Evolutionary conservation across 345 rosid genomes (phyloP), one percentile per base, ranked within the genome.

Genomic region (Psidium guajava): DNA sequence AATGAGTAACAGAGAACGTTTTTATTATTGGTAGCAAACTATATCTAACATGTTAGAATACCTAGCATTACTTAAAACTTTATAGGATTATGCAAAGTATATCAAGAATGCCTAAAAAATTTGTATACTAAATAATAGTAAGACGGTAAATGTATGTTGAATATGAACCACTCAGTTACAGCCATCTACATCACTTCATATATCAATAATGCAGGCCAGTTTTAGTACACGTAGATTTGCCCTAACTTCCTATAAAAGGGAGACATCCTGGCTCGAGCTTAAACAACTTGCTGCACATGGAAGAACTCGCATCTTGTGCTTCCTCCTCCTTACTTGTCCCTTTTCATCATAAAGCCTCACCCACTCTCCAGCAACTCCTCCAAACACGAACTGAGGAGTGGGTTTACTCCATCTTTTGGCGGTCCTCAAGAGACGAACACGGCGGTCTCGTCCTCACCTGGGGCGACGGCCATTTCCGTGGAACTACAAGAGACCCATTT

Each of bases 351-450:
- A 64, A 36, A 64, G 77, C 77, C 24, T 18, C 77, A 28, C 11
- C 44, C 77, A 8, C 44, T 16, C 44, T 32, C 77, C 47, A 69
- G 47, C 24, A 69, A 32, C 25, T 69, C 77, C 24, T 86, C 88
- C 86, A 86, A 73, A 54, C 54, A 27, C 87, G 82, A 32, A 8
- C 77, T 15, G 83, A 84, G 36, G 61, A 44, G 55, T 88, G 90
- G 87, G 83, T 69, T 84, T 88, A 88, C 85, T 81, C 85, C 57
- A 84, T 88, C 58, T 82, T 88, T 59, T 88, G 90, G 90, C 85
- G 82, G 24, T 64, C 87, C 80, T 55, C 83, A 44, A 69, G 27
- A 49, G 85, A 84, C 64, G 64, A 49, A 58, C 57, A 74, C 6
- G 86, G 83, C 82, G 55, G 85, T 56, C 77, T 57, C 54, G 81